These are phyloP conservation scores for Saururus chinensis DNA, from an alignment of 164 flowering plant species.

Conservation along the genomic window DNA sequence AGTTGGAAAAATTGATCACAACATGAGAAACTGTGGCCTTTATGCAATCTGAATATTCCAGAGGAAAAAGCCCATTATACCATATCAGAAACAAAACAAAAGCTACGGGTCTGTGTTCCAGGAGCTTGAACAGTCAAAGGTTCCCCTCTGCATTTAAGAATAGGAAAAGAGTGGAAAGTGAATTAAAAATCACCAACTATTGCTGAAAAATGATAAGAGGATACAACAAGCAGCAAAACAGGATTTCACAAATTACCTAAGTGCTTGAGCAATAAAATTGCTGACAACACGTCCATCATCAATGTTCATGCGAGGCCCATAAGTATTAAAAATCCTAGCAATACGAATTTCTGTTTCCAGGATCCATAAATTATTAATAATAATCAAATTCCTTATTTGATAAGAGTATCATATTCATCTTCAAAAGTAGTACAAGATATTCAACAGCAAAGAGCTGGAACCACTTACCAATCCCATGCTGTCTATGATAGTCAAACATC, in stretches of 20 bases:
- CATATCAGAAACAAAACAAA: slow-evolving; percentile 81
- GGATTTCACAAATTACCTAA: slow-evolving; percentile 30
- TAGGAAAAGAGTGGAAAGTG: background rate
- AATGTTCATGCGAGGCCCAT: slow-evolving; percentile 81
- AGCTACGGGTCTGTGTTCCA: slow-evolving; percentile 76
- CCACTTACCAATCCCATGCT: slow-evolving; percentile 62
- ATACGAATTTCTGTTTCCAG: slow-evolving; percentile 47
- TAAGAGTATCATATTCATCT: background rate
- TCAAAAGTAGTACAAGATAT: background rate
- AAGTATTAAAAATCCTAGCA: slow-evolving; percentile 79
- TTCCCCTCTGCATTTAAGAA: slow-evolving; percentile 30
- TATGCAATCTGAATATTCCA: no score
- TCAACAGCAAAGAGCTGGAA: background rate
- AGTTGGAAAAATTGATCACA: background rate
- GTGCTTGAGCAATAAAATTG: slow-evolving; percentile 83
- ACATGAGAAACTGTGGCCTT: background rate
- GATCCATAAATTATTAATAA: background rate
- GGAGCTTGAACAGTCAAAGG: slow-evolving; percentile 65
- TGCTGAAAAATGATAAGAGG: background rate
- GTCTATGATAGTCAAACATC: slow-evolving; percentile 87
- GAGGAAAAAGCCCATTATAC: slow-evolving; percentile 20
- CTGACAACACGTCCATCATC: slow-evolving; percentile 91
- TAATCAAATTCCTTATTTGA: background rate
- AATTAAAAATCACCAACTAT: background rate
- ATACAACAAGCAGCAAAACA: background rate